Evolutionary conservation across 768 basidiomycete genomes (phyloP).

Genomic region (Lactarius sanguifluus): DNA sequence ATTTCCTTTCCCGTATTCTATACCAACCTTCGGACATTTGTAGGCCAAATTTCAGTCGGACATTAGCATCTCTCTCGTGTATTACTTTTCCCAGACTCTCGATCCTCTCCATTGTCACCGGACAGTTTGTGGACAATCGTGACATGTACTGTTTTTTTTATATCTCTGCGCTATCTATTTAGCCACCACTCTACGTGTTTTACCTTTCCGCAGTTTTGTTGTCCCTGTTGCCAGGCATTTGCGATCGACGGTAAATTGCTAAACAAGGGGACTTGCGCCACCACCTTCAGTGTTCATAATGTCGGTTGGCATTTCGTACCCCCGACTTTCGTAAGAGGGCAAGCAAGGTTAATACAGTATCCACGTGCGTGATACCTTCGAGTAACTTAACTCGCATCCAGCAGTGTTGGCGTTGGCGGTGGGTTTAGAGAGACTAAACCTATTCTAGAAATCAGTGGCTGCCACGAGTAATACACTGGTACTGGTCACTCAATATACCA

Average conservation of each 20-base stretch:
- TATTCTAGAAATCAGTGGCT: neutral
- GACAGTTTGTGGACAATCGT: conserved; percentile 22
- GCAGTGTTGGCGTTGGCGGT: no score
- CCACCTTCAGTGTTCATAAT: neutral
- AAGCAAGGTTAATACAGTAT: no score
- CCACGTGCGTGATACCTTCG: no score
- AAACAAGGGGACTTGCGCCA: neutral
- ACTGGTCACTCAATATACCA: neutral
- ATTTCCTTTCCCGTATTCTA: conserved; percentile 1
- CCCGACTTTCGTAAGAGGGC: no score
- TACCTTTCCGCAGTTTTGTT: neutral
- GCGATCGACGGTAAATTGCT: conserved; percentile 15
- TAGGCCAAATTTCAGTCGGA: conserved; percentile 20
- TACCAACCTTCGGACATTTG: conserved; percentile 24
- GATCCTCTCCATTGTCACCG: conserved; percentile 6
- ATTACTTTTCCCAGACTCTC: conserved; percentile 1
- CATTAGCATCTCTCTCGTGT: conserved; percentile 17
- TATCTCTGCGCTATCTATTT: conserved; percentile 8
- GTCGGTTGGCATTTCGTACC: neutral
- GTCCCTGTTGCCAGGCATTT: neutral
- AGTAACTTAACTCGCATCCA: no score
- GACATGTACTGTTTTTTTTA: conserved; percentile 15
- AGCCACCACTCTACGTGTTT: conserved; percentile 4
- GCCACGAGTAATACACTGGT: no score
- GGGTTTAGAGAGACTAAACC: neutral